Evolutionary conservation across 1,284 basidiomycete genomes (phyloP), one percentile per base, ranked within the genome.

Genomic region (Heterobasidion annosum): DNA sequence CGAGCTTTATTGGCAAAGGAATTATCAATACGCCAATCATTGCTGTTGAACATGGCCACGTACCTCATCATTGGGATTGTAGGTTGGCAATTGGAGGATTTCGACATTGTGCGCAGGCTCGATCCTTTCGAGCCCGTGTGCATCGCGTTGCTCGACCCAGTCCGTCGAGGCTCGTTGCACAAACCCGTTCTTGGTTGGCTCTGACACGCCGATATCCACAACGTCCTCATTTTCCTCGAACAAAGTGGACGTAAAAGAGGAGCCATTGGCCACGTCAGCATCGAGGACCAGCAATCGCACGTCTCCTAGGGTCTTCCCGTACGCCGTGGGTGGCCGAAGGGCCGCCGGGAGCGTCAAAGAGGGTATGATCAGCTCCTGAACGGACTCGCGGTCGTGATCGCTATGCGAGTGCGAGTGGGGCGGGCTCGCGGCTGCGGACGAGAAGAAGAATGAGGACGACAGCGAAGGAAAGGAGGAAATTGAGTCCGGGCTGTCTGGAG

Each of bases 361-460:
- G 0, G 85, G 85, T 46, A 88, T 88, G 57, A 88, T 79, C 47
- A 88, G 75, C 49, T 77, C 75, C 59, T 76, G 71, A 58, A 73
- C 72, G 6, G 68, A 68, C 52, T 78, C 77, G 51, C 64, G 67
- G 54, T 68, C 70, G 53, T 73, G 71, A 56, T 77, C 76, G 3
- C 68, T 67, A 5, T 73, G 74, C 34, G 58, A 50, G 19, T 61
- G 62, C 7, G 59, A 52, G 34, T 70, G 70, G 5, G 71, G 73
- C 8, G 84, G 83, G 57, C 79, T 82, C 1, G 77, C 78, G 8
- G 83, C 78, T 0, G 76, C 81, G 8, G 83, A 85, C 48, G 83
- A 85, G 70, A 86, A 86, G 70, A 88, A 84, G 72, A 85, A 85
- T 0, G 83, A 85, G 1, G 84, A 87, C n/a, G 80, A 78, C 8